Conservation (phyloP, 768 basidiomycete genomes). For the Suillus subluteus region DNA sequence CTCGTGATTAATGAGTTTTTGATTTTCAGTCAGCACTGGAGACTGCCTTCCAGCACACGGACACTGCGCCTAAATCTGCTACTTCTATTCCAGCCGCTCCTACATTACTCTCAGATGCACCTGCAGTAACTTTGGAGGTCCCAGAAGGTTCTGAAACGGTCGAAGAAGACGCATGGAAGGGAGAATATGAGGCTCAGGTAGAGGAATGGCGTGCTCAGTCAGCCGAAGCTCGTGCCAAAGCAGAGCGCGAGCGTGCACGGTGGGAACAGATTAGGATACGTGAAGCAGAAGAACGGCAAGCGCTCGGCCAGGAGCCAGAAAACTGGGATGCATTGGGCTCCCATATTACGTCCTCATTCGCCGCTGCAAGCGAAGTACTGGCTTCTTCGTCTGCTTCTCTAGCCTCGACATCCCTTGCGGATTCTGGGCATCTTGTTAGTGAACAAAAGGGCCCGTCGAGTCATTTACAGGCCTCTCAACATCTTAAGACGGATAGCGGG, state of each 20-base stretch:
- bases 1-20: neutral
- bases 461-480: conserved; percentile 34
- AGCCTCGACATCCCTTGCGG: conserved; percentile 35
- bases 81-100: conserved; percentile 10
- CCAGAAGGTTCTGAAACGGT: neutral
- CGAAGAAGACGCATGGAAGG: conserved; percentile 60
- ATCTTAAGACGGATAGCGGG: conserved; percentile 18
- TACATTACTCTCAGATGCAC: neutral
- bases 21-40: conserved; percentile 27
- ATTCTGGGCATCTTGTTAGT: conserved; percentile 42
- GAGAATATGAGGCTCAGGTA: conserved; percentile 69
- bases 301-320: conserved; percentile 26
- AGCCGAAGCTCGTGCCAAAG: conserved; percentile 72
- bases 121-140: conserved; percentile 2
- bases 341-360: conserved; percentile 17
- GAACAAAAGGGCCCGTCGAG: conserved; percentile 40
- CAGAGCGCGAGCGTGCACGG: conserved; percentile 69
- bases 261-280: conserved; percentile 66
- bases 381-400: conserved; percentile 27
- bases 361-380: conserved; percentile 15
- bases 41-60: conserved; percentile 29
- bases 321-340: conserved; percentile 28
- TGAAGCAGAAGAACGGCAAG: conserved; percentile 49
- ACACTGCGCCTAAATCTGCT: conserved; percentile 22
- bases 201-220: conserved; percentile 73